These are phyloP conservation scores for Rhynchosporium graminicola DNA, from an alignment of 2,329 filamentous ascomycete genomes.

Conservation along the genomic window DNA sequence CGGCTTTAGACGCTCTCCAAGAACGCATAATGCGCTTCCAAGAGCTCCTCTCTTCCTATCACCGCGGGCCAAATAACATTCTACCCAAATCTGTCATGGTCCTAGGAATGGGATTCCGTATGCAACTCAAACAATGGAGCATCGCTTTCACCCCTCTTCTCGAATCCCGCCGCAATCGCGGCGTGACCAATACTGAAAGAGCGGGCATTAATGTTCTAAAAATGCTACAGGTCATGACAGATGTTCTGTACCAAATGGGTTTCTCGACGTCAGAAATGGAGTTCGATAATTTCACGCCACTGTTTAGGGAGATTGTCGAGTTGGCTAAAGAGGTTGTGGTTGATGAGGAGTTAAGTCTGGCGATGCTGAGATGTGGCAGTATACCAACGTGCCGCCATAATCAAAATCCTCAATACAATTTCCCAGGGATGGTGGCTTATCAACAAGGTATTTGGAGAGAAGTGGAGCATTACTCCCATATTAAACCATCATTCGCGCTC, in stretches of 20 bases:
- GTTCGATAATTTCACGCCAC: constrained; percentile 55
- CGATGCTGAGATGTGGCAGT: constrained; percentile 30
- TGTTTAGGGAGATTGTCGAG: constrained; percentile 57
- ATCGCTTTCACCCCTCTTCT: constrained; percentile 58
- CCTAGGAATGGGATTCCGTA: constrained; percentile 46
- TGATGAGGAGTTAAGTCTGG: constrained; percentile 33
- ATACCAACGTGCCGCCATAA: constrained; percentile 7
- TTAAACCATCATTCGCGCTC: constrained; percentile 46
- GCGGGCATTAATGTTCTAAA: constrained; percentile 62
- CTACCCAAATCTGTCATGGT: constrained; percentile 42
- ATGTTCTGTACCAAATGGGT: constrained; percentile 59
- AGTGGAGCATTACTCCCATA: constrained; percentile 33
- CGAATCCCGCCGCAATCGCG: constrained; percentile 47
- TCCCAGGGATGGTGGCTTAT: constrained; percentile 25
- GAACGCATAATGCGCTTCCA: constrained; percentile 60
- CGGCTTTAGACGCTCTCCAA: constrained; percentile 57
- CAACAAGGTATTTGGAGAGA: constrained; percentile 18
- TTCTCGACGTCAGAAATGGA: constrained; percentile 59
- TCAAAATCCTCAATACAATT: constrained; percentile 13
- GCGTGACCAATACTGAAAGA: constrained; percentile 54
- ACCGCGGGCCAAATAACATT: constrained; percentile 49
- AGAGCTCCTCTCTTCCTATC: constrained; percentile 53
- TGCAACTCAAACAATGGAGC: constrained; percentile 56
- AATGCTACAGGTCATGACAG: constrained; percentile 61
- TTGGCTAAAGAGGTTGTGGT: constrained; percentile 59